Base-by-base conservation (phyloP, 202 grass and related monocot genomes). In the Miscanthus sacchariflorus region DNA sequence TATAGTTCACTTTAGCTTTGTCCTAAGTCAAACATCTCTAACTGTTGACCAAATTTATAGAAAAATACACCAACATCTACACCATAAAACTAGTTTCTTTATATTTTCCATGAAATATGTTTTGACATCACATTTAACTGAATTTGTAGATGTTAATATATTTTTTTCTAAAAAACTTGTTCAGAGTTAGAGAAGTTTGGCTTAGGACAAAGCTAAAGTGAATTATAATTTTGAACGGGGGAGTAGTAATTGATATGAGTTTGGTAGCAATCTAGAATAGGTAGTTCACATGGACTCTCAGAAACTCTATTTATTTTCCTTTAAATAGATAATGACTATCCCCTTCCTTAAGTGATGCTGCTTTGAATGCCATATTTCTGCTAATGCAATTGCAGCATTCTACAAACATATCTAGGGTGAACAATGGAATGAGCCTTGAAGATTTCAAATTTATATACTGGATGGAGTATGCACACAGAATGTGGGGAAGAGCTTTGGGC, bases 381-480 rank as follows among this genome's bases (percentile, higher is more conserved):
- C 84, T 81, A 87, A 82, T 83, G 78, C 19, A 17, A 50, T 74
- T 81, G 28, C 74, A 85, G 17, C 79, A 80, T 86, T 75, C 9
- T 46, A 68, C 83, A n/a, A 92, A 91, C 52, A 83, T 87, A 78
- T 90, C 78, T 83, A 99, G 96, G 88, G 79, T 99, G 80, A 99
- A 96, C 84, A 95, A 86, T 86, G 92, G 92, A 89, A 96, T 96
- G 91, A 90, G 52, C 61, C 82, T 99, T 76, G 94, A 95, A 69
- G 92, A 99, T 92, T 99, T 99, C 82, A 99, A 96, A 91, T 99
- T 96, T 89, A 99, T 99, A 77, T 99, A 96, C 69, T 96, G 96
- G 96, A 96, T 99, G 96, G 94, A 99, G 82, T 99, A 99, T 92
- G 94, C 84, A 49, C 94, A 99, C 72, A 93, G 94, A 87, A 95